Base-by-base conservation (phyloP, 2,329 filamentous ascomycete genomes). In the Ophiobolus disseminans region DNA sequence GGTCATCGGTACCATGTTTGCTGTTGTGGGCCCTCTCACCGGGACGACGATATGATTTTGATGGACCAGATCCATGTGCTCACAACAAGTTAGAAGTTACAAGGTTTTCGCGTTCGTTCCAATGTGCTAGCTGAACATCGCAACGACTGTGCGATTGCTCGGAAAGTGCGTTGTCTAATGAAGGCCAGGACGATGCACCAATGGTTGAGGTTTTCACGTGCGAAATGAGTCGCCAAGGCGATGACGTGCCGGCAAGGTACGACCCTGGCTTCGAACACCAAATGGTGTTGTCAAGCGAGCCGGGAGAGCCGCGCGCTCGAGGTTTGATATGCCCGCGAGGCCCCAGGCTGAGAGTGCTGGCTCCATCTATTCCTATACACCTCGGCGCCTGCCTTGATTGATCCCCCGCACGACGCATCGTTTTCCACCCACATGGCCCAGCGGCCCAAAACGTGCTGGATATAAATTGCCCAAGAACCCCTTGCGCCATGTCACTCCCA, bases 401-500 rank as follows among this genome's bases (percentile, higher is more conserved):
- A 46, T 40, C 48, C 55, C 57, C 54, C 54, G 45, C 57, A 34
- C 30, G 36, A n/a, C 41, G 51, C 39, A 37, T 30, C 35, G n/a
- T 39, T 26, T 25, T 40, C n/a, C 38, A 38, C 28, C 37, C 31
- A 51, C 40, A 56, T 53, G 55, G 53, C 53, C 57, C 39, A n/a
- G n/a, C n/a, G n/a, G n/a, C n/a, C n/a, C 55, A 49, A 56, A 35
- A 42, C 26, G 47, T 48, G 42, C 30, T 41, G 50, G 39, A 48
- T 55, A 60, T 65, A 59, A 62, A 57, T 65, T 62, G 46, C 38
- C 56, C 54, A 25, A 45, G 45, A 50, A 55, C 55, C 62, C 58
- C 35, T 51, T 42, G 53, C 51, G 38, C 58, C 60, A 73, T 73
- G 70, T 73, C 70, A 57, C 52, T 73, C 25, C 70, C 70, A 45